Evolutionary conservation across 2,329 filamentous ascomycete genomes (phyloP).

Genomic region (Trichophaea hybrida): DNA sequence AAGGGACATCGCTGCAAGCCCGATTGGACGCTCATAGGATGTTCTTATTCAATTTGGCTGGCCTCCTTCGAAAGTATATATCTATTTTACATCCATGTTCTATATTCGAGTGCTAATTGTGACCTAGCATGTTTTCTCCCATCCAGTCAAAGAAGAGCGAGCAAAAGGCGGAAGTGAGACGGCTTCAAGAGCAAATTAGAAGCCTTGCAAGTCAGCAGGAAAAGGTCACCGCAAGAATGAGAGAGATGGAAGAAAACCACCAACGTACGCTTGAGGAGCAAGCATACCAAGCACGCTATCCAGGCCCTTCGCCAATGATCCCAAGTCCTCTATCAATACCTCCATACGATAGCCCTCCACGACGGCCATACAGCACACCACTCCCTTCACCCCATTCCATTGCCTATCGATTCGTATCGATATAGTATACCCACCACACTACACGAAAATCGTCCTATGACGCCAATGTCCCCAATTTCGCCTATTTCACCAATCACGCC

Average conservation of each 20-base stretch:
- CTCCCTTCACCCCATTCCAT: slow-evolving; percentile 19
- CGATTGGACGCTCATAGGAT: slow-evolving; percentile 18
- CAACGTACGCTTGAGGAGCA: slow-evolving; percentile 17
- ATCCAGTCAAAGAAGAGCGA: slow-evolving; percentile 1
- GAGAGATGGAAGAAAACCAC: slow-evolving; percentile 19
- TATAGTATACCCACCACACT: slow-evolving; percentile 2
- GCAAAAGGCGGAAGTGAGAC: slow-evolving; percentile 10
- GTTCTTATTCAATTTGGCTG: slow-evolving; percentile 16
- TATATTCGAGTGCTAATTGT: slow-evolving; percentile 1
- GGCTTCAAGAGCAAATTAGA: slow-evolving; percentile 18
- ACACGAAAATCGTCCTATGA: slow-evolving; percentile 7
- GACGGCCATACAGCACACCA: slow-evolving; percentile 3
- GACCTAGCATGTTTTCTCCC: slow-evolving; percentile 1
- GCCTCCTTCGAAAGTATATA: slow-evolving; percentile 21
- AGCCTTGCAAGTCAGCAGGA: slow-evolving; percentile 18
- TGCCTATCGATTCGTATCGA: slow-evolving; percentile 2
- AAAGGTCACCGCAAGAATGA: slow-evolving; percentile 14
- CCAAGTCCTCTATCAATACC: background rate
- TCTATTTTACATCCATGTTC: slow-evolving; percentile 8
- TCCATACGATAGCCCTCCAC: background rate
- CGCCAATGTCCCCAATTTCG: slow-evolving; percentile 12
- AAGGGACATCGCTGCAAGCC: slow-evolving; percentile 12
- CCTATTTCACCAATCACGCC: slow-evolving; percentile 15
- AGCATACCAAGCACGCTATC: slow-evolving; percentile 15
- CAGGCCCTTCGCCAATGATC: background rate